Base-by-base conservation (phyloP, 1,284 basidiomycete species). In the Tremellales sp. region DNA sequence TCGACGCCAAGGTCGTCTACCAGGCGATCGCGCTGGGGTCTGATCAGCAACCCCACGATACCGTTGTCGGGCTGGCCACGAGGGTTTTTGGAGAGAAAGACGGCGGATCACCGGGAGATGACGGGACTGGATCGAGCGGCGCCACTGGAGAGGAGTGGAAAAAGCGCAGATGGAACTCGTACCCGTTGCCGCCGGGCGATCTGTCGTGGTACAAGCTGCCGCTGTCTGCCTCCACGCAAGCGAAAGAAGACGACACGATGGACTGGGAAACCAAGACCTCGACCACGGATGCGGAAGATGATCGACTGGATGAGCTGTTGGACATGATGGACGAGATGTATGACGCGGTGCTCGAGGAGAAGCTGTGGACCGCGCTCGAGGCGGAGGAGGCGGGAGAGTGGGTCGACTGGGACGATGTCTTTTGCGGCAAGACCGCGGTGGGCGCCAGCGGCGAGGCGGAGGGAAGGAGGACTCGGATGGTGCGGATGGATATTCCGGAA, bases 261-360 rank as follows among this genome's bases (percentile, higher is more conserved):
- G 22, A 36, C 9, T 8, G 8, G 34, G 8, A 21, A 18, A 39
- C 14, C 22, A 39, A 18, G 21, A 6, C 13, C 24, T 39, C 19
- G 21, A 39, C 5, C 22, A 39, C 9, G 37, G 37, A 18, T 25
- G 18, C 6, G 24, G 16, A 31, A 31, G 9, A 25, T 39, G 22
- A 25, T 25, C 9, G 48, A 47, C 19, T 9, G 27, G 51, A 51
- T 28, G 19, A 16, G 12, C 27, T 42, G 14, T 32, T 57, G 4
- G 51, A 53, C n/a, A 35, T 29, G 24, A 26, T 57, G 39, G 54
- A 57, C 32, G 18, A 40, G 25, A 32, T 26, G 8, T 47, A 51
- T 21, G 54, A 57, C 40, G 27, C n/a, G 38, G 18, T 39, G 6
- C 45, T 44, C 26, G 54, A 57, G 26, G 27, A 27, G 7, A 37